Conservation (phyloP, 441 rosid species). For the Biscutella laevigata region DNA sequence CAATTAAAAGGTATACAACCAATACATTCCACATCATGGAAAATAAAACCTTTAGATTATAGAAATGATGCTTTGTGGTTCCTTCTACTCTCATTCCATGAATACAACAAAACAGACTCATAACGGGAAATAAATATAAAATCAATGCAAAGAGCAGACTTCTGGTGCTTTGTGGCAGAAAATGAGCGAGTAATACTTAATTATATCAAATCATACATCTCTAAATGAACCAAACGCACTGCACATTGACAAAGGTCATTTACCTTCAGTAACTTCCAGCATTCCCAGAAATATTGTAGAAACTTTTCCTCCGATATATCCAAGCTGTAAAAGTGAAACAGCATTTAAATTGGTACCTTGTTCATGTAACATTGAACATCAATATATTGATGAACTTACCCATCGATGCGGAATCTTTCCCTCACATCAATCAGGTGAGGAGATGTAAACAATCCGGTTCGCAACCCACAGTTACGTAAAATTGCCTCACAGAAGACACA, state of each 20-base stretch:
- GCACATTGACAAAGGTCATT: neutral
- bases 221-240: neutral
- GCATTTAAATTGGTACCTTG: slow-evolving; percentile 4
- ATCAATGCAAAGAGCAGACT: neutral
- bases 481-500: slow-evolving; percentile 83
- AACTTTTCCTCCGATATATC: slow-evolving; percentile 80
- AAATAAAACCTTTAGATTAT: neutral
- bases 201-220: slow-evolving; percentile 2
- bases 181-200: neutral
- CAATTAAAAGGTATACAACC: neutral
- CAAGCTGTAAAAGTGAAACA: slow-evolving; percentile 38
- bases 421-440: slow-evolving; percentile 93
- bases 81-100: slow-evolving; percentile 2
- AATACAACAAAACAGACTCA: slow-evolving; percentile 12
- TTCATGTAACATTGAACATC: slow-evolving; percentile 9
- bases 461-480: slow-evolving; percentile 69
- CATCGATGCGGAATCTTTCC: slow-evolving; percentile 72
- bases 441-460: slow-evolving; percentile 81
- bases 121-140: neutral
- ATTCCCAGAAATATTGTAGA: slow-evolving; percentile 73
- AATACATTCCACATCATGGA: neutral
- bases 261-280: slow-evolving; percentile 74
- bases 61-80: neutral
- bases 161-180: neutral
- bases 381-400: slow-evolving; percentile 37